Base-by-base conservation (phyloP, 768 basidiomycete genomes). In the Nevesoporus exiguus region DNA sequence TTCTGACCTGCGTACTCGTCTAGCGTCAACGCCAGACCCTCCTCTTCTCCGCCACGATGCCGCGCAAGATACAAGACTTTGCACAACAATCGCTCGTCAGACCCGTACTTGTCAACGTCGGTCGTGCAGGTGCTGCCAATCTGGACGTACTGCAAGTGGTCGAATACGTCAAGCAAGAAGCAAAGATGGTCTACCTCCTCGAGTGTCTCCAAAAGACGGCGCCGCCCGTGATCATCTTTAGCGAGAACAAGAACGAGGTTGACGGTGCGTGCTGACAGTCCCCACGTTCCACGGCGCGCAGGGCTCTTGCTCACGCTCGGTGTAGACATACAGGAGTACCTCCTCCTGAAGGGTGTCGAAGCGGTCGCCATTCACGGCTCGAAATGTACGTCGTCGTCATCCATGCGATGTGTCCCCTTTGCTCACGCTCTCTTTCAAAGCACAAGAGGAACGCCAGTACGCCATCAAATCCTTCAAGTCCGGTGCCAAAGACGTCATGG, bases 181-280 rank as follows among this genome's bases (percentile, higher is more conserved):
- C 97, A 0, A 99, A 99, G 73, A 98, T 98, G 97, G 95, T 99
- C 1, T 99, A 98, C 71, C 80, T 98, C 15, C 77, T 99, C 44
- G 97, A 99, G 71, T 98, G 95, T 69, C 72, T 99, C 57, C 97
- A 98, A 69, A 99, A 98, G 76, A 99, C 97, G 0, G 88, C 97
- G 0, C 97, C 97, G 7, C 97, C 97, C 2, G 94, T 96, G 46
- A 97, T 98, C 71, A 82, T 98, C 53, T 99, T 99, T 71, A 93
- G 90, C 59, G 97, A 99, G 68, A 98, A 96, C 76, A 99, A 99
- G 79, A 98, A 99, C 67, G 97, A 99, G 69, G 97, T 99, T n/a
- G 97, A 99, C 66, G 95, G 94, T 94, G 60, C 63, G 81, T 62
- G 4, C 29, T 17, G 3, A n/a, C 36, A 3, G 13, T 15, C 10